Evolutionary conservation across 306 rosid species (phyloP), one percentile per base, ranked within the genome.

Genomic region (Vigna nakashimae): DNA sequence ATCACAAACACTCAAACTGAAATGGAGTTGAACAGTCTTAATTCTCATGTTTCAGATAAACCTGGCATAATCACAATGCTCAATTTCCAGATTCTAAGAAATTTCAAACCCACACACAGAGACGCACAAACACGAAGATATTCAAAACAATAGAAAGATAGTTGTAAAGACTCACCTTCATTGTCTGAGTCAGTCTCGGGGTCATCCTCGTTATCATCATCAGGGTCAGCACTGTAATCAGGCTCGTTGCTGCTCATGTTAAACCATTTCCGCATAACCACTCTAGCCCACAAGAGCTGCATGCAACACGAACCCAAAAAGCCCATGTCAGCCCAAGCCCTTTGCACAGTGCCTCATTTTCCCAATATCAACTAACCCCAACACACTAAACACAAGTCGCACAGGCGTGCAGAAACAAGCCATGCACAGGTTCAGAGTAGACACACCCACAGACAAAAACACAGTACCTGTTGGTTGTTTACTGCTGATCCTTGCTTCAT

Each of bases 251-350:
- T 82, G 10, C 84, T 77, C 85, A 94, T 84, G 81, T 92, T 82
- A 65, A 94, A 89, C 98, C 89, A 94, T 87, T 94, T 94, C 26
- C 93, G 87, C 86, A 92, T 71, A 18, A 94, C 89, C 69, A 87
- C 82, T 63, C 80, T 83, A 32, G 91, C 90, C 98, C 98, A 92
- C 49, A 92, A 89, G 53, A 70, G 85, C 98, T 94, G 93, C 59
- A 85, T 7, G 82, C 87, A 92, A 49, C 73, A 87, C 69, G 81
- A 87, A 86, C 50, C 82, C 74, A 88, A 87, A 83, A 86, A 82
- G 26, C 82, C 88, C 26, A 75, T 18, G 80, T 91, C 82, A 90
- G 86, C 80, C 71, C 74, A 82, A 72, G 79, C 77, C 20, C 88
- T 81, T 88, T 76, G 86, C 86, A 86, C 65, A 73, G 64, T 81